Evolutionary conservation across 2,329 filamentous ascomycete genomes (phyloP).

Genomic region (Fusarium subglutinans): DNA sequence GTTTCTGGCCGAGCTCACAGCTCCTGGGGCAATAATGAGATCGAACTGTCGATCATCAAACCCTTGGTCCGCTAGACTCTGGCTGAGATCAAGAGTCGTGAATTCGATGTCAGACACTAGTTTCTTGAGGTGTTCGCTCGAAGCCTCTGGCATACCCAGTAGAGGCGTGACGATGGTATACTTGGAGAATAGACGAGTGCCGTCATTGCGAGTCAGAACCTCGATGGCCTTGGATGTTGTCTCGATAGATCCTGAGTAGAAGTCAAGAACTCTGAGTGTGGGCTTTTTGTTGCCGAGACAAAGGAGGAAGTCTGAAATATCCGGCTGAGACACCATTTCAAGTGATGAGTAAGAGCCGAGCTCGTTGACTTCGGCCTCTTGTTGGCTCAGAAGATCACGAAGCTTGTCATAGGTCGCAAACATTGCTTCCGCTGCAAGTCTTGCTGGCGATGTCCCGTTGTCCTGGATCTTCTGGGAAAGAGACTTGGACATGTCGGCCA

Average conservation of each 20-base stretch:
- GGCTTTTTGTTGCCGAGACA: not conserved
- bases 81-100: not conserved
- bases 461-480: not conserved
- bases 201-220: not conserved
- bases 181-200: not conserved
- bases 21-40: not conserved
- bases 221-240: not conserved
- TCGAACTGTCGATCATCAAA: not conserved
- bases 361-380: not conserved
- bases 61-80: not conserved
- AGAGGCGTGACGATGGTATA: not conserved
- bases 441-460: not conserved
- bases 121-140: not conserved
- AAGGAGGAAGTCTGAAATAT: not conserved
- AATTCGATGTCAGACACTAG: not conserved
- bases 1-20: not conserved
- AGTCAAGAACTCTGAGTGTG: not conserved
- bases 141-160: not conserved
- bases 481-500: not conserved
- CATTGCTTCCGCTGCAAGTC: not conserved
- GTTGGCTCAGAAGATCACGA: not conserved
- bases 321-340: not conserved
- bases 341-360: not conserved
- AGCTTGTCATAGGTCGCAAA: not conserved
- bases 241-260: not conserved